A percentile compares a stretch with the other conserved stretches of the same genome.
Evolutionary conservation across 2,329 filamentous ascomycete species (phyloP).

Genomic region (Penicillium glabrum): DNA sequence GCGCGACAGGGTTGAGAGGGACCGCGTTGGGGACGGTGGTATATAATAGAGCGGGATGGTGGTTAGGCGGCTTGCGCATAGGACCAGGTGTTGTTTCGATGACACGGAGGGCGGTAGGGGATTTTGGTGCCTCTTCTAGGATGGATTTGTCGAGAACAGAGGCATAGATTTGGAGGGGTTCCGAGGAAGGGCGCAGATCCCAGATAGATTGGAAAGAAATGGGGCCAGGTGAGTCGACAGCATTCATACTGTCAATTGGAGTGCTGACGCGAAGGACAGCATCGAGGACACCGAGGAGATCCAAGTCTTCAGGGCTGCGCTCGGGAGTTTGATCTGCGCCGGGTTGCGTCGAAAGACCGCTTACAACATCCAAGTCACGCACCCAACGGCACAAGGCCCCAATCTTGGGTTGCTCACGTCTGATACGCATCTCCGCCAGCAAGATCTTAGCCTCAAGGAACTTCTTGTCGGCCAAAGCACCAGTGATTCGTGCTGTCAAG

Average conservation of each 20-base stretch:
- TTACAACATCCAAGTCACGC: conserved; percentile 68
- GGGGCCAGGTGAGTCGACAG: conserved; percentile 42
- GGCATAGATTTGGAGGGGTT: conserved; percentile 52
- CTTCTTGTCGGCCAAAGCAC: conserved; percentile 64
- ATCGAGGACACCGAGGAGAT: conserved; percentile 63
- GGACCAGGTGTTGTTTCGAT: conserved; percentile 63
- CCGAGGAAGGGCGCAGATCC: conserved; percentile 54
- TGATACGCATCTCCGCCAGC: conserved; percentile 68
- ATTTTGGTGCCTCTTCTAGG: conserved; percentile 35
- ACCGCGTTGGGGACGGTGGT: conserved; percentile 60
- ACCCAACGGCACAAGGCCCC: conserved; percentile 73
- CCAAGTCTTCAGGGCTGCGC: conserved; percentile 47
- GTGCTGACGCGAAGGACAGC: conserved; percentile 64
- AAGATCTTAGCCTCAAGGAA: conserved; percentile 65
- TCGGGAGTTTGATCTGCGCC: conserved; percentile 33
- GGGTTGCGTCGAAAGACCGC: conserved; percentile 60
- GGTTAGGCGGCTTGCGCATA: conserved; percentile 66
- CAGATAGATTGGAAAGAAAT: conserved; percentile 62
- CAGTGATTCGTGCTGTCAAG: conserved; percentile 66
- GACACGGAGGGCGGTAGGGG: conserved; percentile 48
- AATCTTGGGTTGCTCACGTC: conserved; percentile 64
- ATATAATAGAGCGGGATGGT: conserved; percentile 66
- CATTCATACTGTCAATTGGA: conserved; percentile 50
- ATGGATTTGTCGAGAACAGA: conserved; percentile 61
- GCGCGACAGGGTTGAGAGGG: conserved; percentile 46